Base-by-base conservation (phyloP, 441 rosid species). In the Pelargonium cotyledonis region DNA sequence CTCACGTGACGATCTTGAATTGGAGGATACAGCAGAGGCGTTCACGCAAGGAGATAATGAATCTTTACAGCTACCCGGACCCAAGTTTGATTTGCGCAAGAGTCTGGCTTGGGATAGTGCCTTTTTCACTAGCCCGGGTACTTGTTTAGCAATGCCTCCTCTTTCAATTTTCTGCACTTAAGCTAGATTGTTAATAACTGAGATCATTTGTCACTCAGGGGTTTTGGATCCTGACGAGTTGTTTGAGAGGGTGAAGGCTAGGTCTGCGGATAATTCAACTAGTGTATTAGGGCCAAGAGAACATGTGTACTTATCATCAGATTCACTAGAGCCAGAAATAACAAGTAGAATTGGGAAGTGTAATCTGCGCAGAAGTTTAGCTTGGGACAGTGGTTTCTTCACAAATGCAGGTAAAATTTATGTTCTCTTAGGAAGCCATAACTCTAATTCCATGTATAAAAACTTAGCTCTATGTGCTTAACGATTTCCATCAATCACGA, bases 71-170 rank as follows among this genome's bases (percentile, higher is more conserved):
- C 60, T 5, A 10, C 15, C 65, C 3, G 69, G 71, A 38, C 53
- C 78, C 7, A 64, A 46, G 61, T 70, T 47, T 58, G 81, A 81
- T 67, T 76, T 75, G 75, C 88, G 96, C 75, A 77, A 81, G 77
- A 88, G 96, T 80, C 78, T 90, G 72, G 94, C 92, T 5, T 90
- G 96, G 94, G 87, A 88, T 74, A 82, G 74, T 66, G 89, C 89
- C 15, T 90, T 90, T 63, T 88, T 83, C 80, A 83, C 91, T 0
- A 86, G 81, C 74, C 89, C 92, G 66, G 94, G 94, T 86, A 63
- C 60, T 53, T 53, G 19, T 15, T 53, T 53, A n/a, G 5, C 26
- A 23, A 23, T 23, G 26, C 26, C 7, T 53, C 1, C 60, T 53
- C 60, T 53, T n/a, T 23, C 26, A 23, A n/a, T 53, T n/a, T 6